Percentiles rank a stretch among this genome's conserved stretches.
Evolutionary conservation across 2,329 filamentous ascomycete species (phyloP).

Genomic region (Phialophora chinensis): DNA sequence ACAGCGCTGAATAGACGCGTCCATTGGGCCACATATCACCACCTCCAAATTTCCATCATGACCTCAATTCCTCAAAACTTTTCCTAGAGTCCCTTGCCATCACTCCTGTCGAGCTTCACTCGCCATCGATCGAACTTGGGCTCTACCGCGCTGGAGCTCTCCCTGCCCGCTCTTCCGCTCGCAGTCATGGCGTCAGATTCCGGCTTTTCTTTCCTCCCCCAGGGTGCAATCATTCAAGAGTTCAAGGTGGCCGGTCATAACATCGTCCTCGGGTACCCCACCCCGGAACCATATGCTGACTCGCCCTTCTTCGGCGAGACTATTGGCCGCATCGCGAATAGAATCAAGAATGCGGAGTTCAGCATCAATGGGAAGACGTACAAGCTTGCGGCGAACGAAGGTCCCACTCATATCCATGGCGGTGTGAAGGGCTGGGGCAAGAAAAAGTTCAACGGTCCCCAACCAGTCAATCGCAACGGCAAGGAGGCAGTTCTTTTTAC

Average conservation of each 20-base stretch:
- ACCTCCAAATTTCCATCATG: conserved; percentile 7
- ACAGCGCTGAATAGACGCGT: neutral
- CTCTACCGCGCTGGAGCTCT: neutral
- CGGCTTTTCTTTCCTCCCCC: conserved; percentile 52
- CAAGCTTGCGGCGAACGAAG: conserved; percentile 74
- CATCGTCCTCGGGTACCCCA: conserved; percentile 86
- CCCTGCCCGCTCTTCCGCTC: neutral
- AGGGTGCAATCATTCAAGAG: conserved; percentile 64
- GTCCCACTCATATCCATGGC: conserved; percentile 77
- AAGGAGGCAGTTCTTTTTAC: conserved; percentile 71
- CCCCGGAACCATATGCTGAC: conserved; percentile 77
- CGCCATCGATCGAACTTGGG: neutral
- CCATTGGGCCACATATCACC: conserved; percentile 12
- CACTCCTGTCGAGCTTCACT: neutral
- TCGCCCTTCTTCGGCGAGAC: conserved; percentile 87
- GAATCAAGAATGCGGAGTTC: conserved; percentile 74
- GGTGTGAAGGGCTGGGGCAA: conserved; percentile 81
- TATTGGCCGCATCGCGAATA: conserved; percentile 84
- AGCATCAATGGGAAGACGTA: conserved; percentile 75
- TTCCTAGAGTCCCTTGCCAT: conserved; percentile 1
- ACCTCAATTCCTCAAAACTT: neutral
- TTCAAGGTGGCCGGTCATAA: conserved; percentile 78
- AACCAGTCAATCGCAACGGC: conserved; percentile 60
- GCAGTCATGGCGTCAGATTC: conserved; percentile 43
- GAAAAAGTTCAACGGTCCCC: conserved; percentile 75